Evolutionary conservation across 164 flowering plant species (phyloP).

Genomic region (Kingdonia uniflora): DNA sequence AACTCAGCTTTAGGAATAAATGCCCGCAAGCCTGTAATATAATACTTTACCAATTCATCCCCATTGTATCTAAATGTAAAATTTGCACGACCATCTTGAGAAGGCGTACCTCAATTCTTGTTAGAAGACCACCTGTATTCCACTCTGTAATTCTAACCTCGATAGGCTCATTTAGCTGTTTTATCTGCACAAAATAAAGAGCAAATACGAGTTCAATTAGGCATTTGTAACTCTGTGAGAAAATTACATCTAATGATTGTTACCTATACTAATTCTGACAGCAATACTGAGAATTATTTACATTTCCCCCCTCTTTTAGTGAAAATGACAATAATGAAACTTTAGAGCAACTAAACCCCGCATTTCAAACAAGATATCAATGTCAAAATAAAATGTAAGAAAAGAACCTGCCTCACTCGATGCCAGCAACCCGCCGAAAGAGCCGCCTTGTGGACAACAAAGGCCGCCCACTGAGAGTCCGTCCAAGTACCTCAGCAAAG

Average conservation of each 20-base stretch:
- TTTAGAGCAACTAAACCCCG: too few species aligned
- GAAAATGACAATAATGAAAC: too few species aligned
- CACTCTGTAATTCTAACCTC: conserved; percentile 82
- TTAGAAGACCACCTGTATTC: conserved; percentile 95
- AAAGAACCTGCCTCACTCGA: conserved; percentile 99
- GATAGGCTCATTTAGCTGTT: conserved; percentile 79
- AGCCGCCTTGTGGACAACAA: conserved; percentile 72
- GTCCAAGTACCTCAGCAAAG: conserved; percentile 88
- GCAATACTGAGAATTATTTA: too few species aligned
- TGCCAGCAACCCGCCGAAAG: conserved; percentile 80
- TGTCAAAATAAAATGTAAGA: conserved; percentile 37
- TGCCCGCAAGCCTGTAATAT: conserved; percentile 70
- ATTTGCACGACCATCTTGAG: neutral
- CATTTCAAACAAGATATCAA: too few species aligned
- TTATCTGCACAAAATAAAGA: conserved; percentile 39
- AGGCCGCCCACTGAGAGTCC: conserved; percentile 92
- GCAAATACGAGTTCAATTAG: neutral
- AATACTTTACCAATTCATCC: neutral
- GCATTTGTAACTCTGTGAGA: neutral
- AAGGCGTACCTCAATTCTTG: conserved; percentile 76
- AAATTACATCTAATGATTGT: neutral
- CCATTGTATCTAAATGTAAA: neutral
- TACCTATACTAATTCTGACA: neutral
- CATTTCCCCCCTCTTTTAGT: too few species aligned
- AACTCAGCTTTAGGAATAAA: conserved; percentile 91